These are phyloP conservation scores for Sugiyamaella japonica DNA, from an alignment of 1,139 yeast species.

Conservation along the genomic window DNA sequence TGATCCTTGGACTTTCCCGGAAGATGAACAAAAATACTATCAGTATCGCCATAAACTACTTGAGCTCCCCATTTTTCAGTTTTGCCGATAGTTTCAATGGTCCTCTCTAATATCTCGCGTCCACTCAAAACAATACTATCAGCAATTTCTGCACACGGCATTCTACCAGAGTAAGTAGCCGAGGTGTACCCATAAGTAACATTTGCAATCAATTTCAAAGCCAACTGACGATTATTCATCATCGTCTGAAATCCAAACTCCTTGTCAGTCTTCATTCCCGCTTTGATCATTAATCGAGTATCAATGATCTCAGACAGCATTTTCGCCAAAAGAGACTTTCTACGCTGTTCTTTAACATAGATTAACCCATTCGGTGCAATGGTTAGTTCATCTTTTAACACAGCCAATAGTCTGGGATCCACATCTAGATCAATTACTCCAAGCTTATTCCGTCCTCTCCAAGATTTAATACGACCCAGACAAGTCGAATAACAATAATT, in stretches of 20 bases:
- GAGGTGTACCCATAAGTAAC: constrained; percentile 96
- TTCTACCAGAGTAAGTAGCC: constrained; percentile 91
- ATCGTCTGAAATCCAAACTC: constrained; percentile 53
- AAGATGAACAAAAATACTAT: constrained; percentile 83
- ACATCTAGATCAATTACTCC: constrained; percentile 54
- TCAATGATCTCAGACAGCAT: constrained; percentile 83
- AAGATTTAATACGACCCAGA: constrained; percentile 65
- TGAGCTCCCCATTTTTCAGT: constrained; percentile 74
- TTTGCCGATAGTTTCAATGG: constrained; percentile 67
- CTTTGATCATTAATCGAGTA: constrained; percentile 75
- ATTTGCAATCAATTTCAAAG: constrained; percentile 85
- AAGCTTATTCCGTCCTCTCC: constrained; percentile 49
- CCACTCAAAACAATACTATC: constrained; percentile 94
- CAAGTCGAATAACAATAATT: constrained; percentile 90
- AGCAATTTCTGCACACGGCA: constrained; percentile 95
- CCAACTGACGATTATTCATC: constrained; percentile 77
- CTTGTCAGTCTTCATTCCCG: constrained; percentile 57
- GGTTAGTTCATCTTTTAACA: constrained; percentile 51
- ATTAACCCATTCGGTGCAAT: constrained; percentile 86
- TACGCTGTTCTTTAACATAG: constrained; percentile 62
- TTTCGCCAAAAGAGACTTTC: constrained; percentile 75
- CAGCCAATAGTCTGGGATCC: constrained; percentile 57
- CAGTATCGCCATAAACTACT: constrained; percentile 97
- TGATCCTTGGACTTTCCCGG: constrained; percentile 79
- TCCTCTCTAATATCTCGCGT: constrained; percentile 72